Conservation (phyloP, 345 rosid species). For the Hevea brasiliensis region DNA sequence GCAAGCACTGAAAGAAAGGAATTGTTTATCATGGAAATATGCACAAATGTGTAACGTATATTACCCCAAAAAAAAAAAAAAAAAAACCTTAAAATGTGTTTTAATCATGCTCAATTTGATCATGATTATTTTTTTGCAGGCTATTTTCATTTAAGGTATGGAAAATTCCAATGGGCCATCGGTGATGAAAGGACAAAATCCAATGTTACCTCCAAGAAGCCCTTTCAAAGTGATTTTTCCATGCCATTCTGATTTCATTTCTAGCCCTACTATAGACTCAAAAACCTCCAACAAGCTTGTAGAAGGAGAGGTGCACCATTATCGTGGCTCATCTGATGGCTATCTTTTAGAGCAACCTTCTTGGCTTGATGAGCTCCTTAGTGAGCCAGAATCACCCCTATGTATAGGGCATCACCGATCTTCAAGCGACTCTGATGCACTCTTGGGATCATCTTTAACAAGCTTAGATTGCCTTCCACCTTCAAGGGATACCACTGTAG, state of each 20-base stretch:
- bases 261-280: no score
- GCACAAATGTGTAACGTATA: no score
- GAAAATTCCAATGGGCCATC: conserved; percentile 3
- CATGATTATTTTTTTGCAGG: neutral
- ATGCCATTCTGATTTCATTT: no score
- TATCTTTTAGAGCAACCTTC: conserved; percentile 48
- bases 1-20: no score
- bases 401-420: conserved; percentile 54
- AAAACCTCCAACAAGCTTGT: conserved; percentile 14
- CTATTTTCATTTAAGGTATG: neutral
- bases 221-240: no score
- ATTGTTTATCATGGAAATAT: no score
- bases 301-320: conserved; percentile 37
- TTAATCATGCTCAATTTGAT: no score
- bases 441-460: conserved; percentile 27
- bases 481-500: conserved; percentile 8
- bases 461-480: neutral
- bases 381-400: conserved; percentile 49
- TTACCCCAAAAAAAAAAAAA: no score
- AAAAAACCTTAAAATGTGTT: no score
- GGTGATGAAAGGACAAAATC: neutral
- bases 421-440: conserved; percentile 61
- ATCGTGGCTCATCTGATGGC: conserved; percentile 46
- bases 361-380: conserved; percentile 68
- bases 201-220: neutral